Conservation (phyloP, 352 stramenopile species). For the Pelagophyceae sp. region DNA sequence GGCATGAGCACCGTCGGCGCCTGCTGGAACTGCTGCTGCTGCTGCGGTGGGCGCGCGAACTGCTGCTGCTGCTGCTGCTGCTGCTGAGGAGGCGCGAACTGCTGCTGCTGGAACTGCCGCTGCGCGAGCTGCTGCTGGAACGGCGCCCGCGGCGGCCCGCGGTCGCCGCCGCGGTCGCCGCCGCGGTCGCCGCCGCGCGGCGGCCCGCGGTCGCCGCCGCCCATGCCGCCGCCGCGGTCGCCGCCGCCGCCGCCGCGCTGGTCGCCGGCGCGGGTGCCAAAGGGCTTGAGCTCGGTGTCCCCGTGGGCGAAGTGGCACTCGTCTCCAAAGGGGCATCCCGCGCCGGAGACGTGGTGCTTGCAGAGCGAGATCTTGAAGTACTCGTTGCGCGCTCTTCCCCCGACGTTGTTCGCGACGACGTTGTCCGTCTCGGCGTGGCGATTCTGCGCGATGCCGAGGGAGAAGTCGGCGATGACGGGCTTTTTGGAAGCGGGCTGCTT, state of each 20-base stretch:
- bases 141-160: too few relatives aligned
- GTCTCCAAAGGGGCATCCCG: constrained; percentile 87
- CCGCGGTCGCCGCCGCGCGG: too few relatives aligned
- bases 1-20: too few relatives aligned
- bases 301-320: constrained; percentile 94
- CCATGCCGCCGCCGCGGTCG: neutral
- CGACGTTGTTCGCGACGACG: neutral
- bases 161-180: too few relatives aligned
- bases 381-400: constrained; percentile 58
- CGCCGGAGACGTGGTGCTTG: constrained; percentile 91
- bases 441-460: constrained; percentile 69
- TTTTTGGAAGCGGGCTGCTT: constrained; percentile 70
- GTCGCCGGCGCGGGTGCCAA: neutral
- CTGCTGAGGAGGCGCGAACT: too few relatives aligned
- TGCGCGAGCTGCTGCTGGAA: neutral
- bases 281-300: constrained; percentile 64
- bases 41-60: too few relatives aligned
- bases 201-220: too few relatives aligned
- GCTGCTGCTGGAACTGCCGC: neutral
- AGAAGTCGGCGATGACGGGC: constrained; percentile 83
- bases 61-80: too few relatives aligned
- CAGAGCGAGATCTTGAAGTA: constrained; percentile 95
- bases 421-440: constrained; percentile 37
- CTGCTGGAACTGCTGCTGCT: too few relatives aligned
- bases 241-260: neutral